phyloP scores from a whole-genome alignment of 2,329 filamentous ascomycete species.

The Calonectria pseudoturangicola region DNA sequence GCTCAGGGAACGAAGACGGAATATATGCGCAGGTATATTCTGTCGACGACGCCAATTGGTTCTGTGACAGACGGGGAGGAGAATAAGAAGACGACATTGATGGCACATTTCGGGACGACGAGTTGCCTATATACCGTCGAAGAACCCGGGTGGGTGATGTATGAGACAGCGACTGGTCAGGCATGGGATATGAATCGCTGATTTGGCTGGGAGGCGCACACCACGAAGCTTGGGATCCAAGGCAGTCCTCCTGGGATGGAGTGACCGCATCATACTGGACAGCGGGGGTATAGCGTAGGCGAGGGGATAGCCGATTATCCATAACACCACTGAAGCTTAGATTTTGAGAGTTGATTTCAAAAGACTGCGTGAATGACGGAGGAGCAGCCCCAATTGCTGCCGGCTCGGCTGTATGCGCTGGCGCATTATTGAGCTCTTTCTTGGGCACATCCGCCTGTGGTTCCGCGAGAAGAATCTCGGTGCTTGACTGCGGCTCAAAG shows the following conservation, averaged over 20 bases:
- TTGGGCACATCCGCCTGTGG: slow-evolving; percentile 7
- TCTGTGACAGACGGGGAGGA: slow-evolving; percentile 39
- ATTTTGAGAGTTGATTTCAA: slow-evolving; percentile 60
- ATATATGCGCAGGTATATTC: slow-evolving; percentile 37
- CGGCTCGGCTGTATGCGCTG: slow-evolving; percentile 29
- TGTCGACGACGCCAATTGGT: neutral
- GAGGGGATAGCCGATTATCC: slow-evolving; percentile 65
- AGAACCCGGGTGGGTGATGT: slow-evolving; percentile 70
- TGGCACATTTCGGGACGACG: slow-evolving; percentile 46
- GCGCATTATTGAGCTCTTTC: neutral
- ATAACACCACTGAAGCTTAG: slow-evolving; percentile 67
- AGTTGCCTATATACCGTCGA: slow-evolving; percentile 67
- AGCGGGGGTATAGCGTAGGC: slow-evolving; percentile 40
- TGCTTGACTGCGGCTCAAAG: slow-evolving; percentile 61
- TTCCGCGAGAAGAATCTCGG: slow-evolving; percentile 32
- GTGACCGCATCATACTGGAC: slow-evolving; percentile 18
- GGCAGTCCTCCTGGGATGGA: slow-evolving; percentile 36
- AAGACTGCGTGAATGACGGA: slow-evolving; percentile 46
- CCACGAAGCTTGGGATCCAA: slow-evolving; percentile 61
- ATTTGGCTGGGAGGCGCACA: slow-evolving; percentile 69
- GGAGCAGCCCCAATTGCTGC: slow-evolving; percentile 40
- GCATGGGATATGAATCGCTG: slow-evolving; percentile 71
- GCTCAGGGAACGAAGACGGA: slow-evolving; percentile 53
- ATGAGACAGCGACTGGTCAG: slow-evolving; percentile 53
- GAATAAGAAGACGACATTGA: slow-evolving; percentile 51